Evolutionary conservation across 2,329 filamentous ascomycete genomes (phyloP), one percentile per base, ranked within the genome.

Genomic region (Karstenula rhodostoma): DNA sequence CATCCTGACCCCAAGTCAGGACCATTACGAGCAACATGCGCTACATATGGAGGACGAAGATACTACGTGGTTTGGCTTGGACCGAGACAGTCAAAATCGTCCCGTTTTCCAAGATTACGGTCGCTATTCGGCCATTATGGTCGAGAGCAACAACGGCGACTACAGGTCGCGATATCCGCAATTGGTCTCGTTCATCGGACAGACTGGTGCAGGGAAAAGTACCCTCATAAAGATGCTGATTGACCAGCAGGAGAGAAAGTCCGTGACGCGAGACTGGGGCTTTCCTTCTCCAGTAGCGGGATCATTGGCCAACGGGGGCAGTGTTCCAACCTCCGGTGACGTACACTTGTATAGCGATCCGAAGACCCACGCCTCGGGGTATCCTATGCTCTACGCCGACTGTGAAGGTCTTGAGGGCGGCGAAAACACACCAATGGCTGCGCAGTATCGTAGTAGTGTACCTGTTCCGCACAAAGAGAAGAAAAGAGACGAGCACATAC

Each of bases 401-500:
- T 85, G 83, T 60, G 84, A 86, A 73, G 84, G 84, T 0, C 76
- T 85, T 9, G 78, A 81, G 22, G 83, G 83, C 33, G 83, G 84
- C 10, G 83, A 84, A 62, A 73, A 40, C 17, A 40, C 35, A n/a
- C 35, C 35, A n/a, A 40, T 40, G 35, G 35, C 35, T 40, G 7
- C 35, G 12, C 35, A 40, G 7, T 40, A 40, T n/a, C 35, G 35
- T n/a, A 40, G 35, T n/a, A 13, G 17, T n/a, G 35, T 13, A 40
- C 35, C 35, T 40, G 35, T 71, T 85, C 4, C 80, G 80, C 55
- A 81, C 83, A 81, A 32, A 83, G 82, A 40, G 83, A 83, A 15
- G 82, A 84, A 59, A 69, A n/a, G 66, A 69, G 13, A 79, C 79
- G 33, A 55, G 70, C 3, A 67, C 35, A 53, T 22, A 35, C 23